Percentiles rank a stretch among this genome's conserved stretches.
These are phyloP conservation scores for Sequoiadendron giganteum DNA, from an alignment of 75 land plant species.

Conservation along the genomic window DNA sequence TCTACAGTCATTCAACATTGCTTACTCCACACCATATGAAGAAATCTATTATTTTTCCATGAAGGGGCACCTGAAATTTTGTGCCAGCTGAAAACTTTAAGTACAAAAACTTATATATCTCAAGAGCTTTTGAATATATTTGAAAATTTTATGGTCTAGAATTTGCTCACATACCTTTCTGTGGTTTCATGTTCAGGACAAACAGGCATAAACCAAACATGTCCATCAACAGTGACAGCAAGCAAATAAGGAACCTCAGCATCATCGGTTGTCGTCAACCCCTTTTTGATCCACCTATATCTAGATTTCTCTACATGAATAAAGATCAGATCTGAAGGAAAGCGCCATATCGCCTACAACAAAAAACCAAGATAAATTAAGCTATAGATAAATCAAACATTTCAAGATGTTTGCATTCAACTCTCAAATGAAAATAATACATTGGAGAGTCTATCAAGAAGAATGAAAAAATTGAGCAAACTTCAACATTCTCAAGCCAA, in stretches of 20 bases:
- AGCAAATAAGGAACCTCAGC: constrained; percentile 15
- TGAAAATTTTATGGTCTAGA: neutral
- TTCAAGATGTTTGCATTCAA: constrained; percentile 1
- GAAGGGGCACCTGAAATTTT: neutral
- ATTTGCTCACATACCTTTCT: constrained; percentile 11
- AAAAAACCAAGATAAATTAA: neutral
- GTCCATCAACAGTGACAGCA: constrained; percentile 30
- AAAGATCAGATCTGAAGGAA: constrained; percentile 33
- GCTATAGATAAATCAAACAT: neutral
- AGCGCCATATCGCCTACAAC: constrained; percentile 35
- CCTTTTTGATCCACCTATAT: constrained; percentile 6
- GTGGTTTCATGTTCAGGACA: neutral
- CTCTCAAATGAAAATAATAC: neutral
- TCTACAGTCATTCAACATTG: too few relatives aligned
- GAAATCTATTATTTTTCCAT: neutral
- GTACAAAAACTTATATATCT: neutral
- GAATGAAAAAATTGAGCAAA: neutral
- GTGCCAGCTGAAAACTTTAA: too few relatives aligned
- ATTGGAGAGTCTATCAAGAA: neutral
- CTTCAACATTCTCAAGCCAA: constrained; percentile 3
- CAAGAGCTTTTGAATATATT: neutral
- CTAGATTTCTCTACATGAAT: constrained; percentile 17
- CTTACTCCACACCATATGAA: neutral
- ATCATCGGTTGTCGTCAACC: neutral
- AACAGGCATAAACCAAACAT: constrained; percentile 22